phyloP scores from a whole-genome alignment of 176 grass and related monocot genomes.

The Eleusine coracana region DNA sequence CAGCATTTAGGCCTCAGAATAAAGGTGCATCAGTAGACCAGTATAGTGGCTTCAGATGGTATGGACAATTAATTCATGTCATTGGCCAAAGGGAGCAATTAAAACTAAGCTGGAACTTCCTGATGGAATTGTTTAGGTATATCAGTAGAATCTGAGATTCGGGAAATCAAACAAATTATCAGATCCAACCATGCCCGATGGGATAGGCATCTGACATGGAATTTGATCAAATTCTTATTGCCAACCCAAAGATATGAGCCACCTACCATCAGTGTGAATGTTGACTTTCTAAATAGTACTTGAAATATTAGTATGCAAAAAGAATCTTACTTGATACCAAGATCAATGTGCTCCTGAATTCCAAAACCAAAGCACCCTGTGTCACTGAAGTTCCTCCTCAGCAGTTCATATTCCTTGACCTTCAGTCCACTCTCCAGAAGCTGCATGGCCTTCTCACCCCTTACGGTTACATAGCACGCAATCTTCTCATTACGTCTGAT shows the following conservation, averaged over 20 bases:
- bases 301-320: background rate
- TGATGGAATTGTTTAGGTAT: background rate
- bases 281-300: background rate
- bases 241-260: background rate
- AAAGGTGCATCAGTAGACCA: conserved; percentile 25
- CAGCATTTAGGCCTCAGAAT: background rate
- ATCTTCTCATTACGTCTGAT: conserved; percentile 62
- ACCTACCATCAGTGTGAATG: background rate
- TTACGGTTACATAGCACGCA: conserved; percentile 54
- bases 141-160: background rate
- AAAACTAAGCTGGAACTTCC: background rate
- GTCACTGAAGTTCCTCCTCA: conserved; percentile 58
- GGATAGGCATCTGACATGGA: background rate
- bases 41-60: conserved; percentile 34
- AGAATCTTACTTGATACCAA: conserved; percentile 50
- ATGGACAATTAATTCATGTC: conserved; percentile 40
- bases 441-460: conserved; percentile 59
- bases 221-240: background rate
- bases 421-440: conserved; percentile 62
- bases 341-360: conserved; percentile 61
- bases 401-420: conserved; percentile 55
- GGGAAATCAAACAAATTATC: background rate
- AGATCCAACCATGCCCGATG: background rate
- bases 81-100: conserved; percentile 4
- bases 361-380: conserved; percentile 57